Evolutionary conservation across 208 protist species (phyloP).

Genomic region (Strigomonas culicis): DNA sequence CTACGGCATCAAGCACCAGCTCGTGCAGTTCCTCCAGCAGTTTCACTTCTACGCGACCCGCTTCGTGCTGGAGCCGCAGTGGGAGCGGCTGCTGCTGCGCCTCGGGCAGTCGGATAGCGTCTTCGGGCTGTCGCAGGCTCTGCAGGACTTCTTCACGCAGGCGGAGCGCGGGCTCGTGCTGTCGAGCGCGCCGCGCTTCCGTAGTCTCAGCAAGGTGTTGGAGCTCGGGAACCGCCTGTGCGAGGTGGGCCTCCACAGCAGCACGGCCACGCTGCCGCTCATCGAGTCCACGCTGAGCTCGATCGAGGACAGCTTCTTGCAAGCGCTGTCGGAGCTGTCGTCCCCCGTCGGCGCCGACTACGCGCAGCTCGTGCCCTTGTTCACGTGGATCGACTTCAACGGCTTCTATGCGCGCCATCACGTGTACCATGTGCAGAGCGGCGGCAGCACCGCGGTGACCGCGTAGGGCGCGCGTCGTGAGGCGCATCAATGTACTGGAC

Average conservation of each 20-base stretch:
- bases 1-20: constrained; percentile 81
- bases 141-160: constrained; percentile 73
- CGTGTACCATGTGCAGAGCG: constrained; percentile 80
- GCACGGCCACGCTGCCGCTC: constrained; percentile 41
- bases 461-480: neutral
- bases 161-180: constrained; percentile 72
- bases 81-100: constrained; percentile 58
- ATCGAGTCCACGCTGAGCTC: constrained; percentile 52
- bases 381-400: constrained; percentile 87
- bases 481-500: too few relatives aligned
- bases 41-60: constrained; percentile 89
- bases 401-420: constrained; percentile 79
- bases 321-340: constrained; percentile 71
- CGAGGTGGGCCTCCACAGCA: constrained; percentile 62
- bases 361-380: constrained; percentile 71
- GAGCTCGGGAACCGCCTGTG: constrained; percentile 72
- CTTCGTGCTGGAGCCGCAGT: constrained; percentile 84
- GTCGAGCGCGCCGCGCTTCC: constrained; percentile 63
- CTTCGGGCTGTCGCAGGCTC: constrained; percentile 57
- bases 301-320: constrained; percentile 60
- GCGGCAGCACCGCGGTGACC: too few relatives aligned
- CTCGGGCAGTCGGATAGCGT: constrained; percentile 68
- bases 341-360: constrained; percentile 77
- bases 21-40: constrained; percentile 83
- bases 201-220: constrained; percentile 65